These are phyloP conservation scores for Aaosphaeria arxii DNA, from an alignment of 2,329 filamentous ascomycete genomes.

Conservation along the genomic window DNA sequence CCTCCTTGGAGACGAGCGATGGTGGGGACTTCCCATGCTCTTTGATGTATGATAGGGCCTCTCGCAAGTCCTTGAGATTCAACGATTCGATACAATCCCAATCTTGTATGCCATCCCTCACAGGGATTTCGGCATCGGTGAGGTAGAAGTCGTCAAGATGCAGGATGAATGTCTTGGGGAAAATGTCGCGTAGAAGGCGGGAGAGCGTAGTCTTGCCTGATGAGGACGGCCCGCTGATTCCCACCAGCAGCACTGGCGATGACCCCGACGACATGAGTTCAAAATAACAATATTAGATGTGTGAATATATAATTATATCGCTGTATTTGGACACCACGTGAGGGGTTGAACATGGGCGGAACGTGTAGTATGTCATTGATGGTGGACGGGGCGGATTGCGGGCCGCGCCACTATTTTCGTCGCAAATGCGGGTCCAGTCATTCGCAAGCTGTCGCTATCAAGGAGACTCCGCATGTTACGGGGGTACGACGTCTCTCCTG, in stretches of 20 bases:
- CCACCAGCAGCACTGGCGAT: slow-evolving; percentile 59
- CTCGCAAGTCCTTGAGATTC: slow-evolving; percentile 65
- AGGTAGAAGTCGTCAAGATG: slow-evolving; percentile 97
- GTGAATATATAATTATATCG: neutral
- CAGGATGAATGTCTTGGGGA: slow-evolving; percentile 72
- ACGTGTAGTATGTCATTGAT: neutral
- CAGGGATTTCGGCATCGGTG: slow-evolving; percentile 65
- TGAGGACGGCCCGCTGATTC: slow-evolving; percentile 84
- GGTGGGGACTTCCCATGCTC: slow-evolving; percentile 61
- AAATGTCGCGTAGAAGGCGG: slow-evolving; percentile 76
- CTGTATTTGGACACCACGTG: slow-evolving; percentile 2
- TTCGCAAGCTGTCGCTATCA: too few relatives aligned
- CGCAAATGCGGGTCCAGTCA: too few relatives aligned
- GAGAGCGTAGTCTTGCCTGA: slow-evolving; percentile 95
- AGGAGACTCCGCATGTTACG: too few relatives aligned
- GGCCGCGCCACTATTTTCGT: too few relatives aligned
- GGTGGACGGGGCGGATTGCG: too few relatives aligned
- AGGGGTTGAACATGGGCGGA: slow-evolving; percentile 1
- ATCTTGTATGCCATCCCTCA: slow-evolving; percentile 62
- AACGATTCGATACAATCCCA: slow-evolving; percentile 89
- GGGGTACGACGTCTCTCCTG: neutral
- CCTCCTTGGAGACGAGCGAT: slow-evolving; percentile 54
- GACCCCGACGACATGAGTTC: neutral
- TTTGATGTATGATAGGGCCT: slow-evolving; percentile 68
- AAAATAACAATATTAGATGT: neutral